A percentile compares a stretch with the other conserved stretches of the same genome.
phyloP scores from a whole-genome alignment of 352 stramenopile species.

The Achlya hypogyna region DNA sequence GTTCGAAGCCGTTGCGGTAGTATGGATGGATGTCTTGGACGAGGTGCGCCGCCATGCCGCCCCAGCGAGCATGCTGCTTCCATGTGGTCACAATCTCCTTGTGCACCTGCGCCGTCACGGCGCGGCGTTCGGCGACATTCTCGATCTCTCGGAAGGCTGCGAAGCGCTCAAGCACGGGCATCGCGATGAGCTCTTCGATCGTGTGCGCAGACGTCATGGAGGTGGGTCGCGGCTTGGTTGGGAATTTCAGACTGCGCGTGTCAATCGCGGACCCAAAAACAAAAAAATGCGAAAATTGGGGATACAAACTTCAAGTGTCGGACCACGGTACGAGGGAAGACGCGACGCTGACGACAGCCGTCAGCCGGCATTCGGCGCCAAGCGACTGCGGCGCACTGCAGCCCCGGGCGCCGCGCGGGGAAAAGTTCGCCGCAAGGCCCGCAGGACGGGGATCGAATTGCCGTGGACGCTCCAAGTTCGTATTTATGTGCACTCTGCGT shows the following conservation, averaged over 20 bases:
- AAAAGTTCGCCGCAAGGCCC: too few species aligned
- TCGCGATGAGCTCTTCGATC: background rate
- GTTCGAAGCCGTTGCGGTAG: conserved; percentile 1
- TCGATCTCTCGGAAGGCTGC: background rate
- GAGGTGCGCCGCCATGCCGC: background rate
- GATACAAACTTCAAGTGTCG: background rate
- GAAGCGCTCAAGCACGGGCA: background rate
- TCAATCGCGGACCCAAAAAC: background rate
- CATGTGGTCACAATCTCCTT: background rate
- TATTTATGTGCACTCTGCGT: too few species aligned
- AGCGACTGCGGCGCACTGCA: too few species aligned
- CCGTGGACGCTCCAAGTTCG: too few species aligned
- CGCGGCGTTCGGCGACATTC: background rate
- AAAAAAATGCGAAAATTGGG: background rate
- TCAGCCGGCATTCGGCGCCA: too few species aligned
- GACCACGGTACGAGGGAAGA: too few species aligned
- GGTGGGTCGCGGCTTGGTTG: background rate
- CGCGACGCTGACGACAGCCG: too few species aligned
- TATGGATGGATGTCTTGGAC: conserved; percentile 8
- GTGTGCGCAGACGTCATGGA: background rate
- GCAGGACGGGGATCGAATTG: too few species aligned
- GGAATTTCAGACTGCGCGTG: background rate
- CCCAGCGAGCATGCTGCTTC: conserved; percentile 5
- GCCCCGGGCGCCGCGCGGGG: too few species aligned
- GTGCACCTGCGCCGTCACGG: background rate